phyloP scores from a whole-genome alignment of 176 grass and related monocot species.

The Saccharum spontaneum region DNA sequence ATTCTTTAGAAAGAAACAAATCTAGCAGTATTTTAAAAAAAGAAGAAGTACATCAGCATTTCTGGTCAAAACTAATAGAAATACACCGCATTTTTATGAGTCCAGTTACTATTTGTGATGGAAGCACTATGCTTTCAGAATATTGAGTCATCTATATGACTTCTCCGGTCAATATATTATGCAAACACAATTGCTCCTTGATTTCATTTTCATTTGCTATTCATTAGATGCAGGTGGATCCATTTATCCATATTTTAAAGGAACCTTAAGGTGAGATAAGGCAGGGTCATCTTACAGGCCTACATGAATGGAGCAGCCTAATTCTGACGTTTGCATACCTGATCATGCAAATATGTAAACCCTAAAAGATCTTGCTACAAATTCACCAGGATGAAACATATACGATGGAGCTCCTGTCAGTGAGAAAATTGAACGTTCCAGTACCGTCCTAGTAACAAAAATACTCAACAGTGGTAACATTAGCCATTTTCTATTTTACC shows the following conservation, averaged over 20 bases:
- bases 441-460: background rate
- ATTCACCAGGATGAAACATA: background rate
- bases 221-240: slow-evolving; percentile 18
- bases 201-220: slow-evolving; percentile 29
- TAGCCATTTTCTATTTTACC: background rate
- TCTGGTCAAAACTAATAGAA: background rate
- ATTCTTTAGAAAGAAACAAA: slow-evolving; percentile 6
- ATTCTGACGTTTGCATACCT: background rate
- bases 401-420: background rate
- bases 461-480: background rate
- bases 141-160: slow-evolving; percentile 12
- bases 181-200: background rate
- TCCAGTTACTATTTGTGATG: slow-evolving; percentile 34
- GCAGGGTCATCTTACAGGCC: background rate
- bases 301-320: background rate
- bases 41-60: slow-evolving; percentile 10
- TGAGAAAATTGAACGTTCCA: no score
- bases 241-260: slow-evolving; percentile 18
- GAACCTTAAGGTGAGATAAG: slow-evolving; percentile 25
- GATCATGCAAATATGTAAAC: background rate
- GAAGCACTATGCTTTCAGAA: slow-evolving; percentile 17
- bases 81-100: background rate
- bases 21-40: background rate
- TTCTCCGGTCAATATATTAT: slow-evolving; percentile 16
- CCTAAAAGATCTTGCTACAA: background rate